Conservation (phyloP, 176 grass and related monocot species). For the Ensete ventricosum region DNA sequence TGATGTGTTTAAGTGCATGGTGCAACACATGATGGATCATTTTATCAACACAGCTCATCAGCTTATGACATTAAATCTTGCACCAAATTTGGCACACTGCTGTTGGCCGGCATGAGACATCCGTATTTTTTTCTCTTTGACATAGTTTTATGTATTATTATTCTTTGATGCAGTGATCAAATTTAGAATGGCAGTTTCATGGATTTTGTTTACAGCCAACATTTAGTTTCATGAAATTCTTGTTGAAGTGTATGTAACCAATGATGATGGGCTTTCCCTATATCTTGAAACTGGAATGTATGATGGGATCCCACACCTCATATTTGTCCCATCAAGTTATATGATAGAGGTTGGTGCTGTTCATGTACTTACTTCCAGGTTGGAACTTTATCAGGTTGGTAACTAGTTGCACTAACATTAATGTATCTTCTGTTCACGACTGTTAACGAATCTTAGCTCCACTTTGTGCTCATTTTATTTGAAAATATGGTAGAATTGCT, state of each 20-base stretch:
- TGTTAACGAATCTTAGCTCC: not conserved
- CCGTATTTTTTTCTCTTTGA: no score
- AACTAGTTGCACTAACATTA: slow-evolving; percentile 8
- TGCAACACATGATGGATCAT: no score
- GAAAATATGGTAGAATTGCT: not conserved
- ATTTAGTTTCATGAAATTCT: not conserved
- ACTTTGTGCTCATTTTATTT: not conserved
- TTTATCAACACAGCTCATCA: no score
- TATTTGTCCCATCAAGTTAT: slow-evolving; percentile 96
- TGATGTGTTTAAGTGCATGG: no score
- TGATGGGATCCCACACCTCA: slow-evolving; percentile 84
- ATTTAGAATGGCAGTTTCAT: no score
- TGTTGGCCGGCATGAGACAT: no score
- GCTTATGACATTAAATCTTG: no score
- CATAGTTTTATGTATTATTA: no score
- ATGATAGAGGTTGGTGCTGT: slow-evolving; percentile 79
- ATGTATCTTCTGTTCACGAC: slow-evolving; percentile 40
- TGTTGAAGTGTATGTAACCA: not conserved
- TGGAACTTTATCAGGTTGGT: slow-evolving; percentile 7
- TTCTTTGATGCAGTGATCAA: no score
- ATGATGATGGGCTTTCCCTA: not conserved
- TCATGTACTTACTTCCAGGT: not conserved
- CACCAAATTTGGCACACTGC: no score
- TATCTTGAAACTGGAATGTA: slow-evolving; percentile 2
- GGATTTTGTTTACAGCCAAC: no score